Evolutionary conservation across 371 early-diverging fungal genomes (phyloP), one percentile per base, ranked within the genome.

Genomic region (Apophysomyces trapeziformis): DNA sequence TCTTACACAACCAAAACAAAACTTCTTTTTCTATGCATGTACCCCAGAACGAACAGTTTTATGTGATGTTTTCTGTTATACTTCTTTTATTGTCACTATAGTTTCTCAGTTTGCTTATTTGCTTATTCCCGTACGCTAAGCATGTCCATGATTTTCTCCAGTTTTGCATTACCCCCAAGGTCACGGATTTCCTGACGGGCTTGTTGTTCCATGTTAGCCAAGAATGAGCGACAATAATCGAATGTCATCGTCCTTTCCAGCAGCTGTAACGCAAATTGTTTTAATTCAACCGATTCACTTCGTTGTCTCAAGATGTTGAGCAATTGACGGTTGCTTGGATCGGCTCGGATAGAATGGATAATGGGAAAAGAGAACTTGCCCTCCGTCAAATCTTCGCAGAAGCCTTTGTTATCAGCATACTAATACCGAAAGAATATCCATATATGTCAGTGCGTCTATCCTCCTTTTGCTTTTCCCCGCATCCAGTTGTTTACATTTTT

Each of bases 361-460:
- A 98, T 89, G 1, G 95, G 96, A 69, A 93, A 98, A 8, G 97
- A 96, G 75, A 96, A 99, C 77, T 99, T 99, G 68, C 99, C 99
- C 78, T 99, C 99, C 0, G 96, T 95, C 66, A 99, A 73, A 72
- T 99, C 99, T 79, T 99, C 98, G 66, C 96, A 96, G 73, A 93
- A 99, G 21, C 98, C 97, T 73, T 99, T 99, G 80, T 91, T 93
- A 47, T 92, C 87, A 7, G 91, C 81, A 67, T 95, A 98, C 89
- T 93, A 68, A 18, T 14, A 35, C 32, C 32, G 32, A 26, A 26
- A 26, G 3, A 26, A 26, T 26, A 26, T 26, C 32, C 32, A 26
- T 26, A 3, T 2, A 26, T 26, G 32, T 26, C 32, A 26, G 32
- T 26, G 32, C 32, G 2, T 26, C 32, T 26, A 26, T 26, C 2